Conservation (phyloP, 1,284 basidiomycete genomes). For the Neolentinus lepideus region DNA sequence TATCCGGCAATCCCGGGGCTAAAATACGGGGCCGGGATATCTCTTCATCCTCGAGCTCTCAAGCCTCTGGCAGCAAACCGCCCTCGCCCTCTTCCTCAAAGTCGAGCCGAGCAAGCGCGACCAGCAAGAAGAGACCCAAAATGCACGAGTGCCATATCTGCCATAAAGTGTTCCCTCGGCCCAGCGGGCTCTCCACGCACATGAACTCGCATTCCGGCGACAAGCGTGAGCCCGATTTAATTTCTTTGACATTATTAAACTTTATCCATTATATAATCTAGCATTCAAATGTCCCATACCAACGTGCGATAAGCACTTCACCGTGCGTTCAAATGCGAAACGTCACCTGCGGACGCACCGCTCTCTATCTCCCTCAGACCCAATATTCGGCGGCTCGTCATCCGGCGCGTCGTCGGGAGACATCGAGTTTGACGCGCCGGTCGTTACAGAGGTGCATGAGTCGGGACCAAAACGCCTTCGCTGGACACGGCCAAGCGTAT, state of each 20-base stretch:
- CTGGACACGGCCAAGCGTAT: not conserved
- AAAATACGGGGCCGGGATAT: not conserved
- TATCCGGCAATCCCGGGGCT: not conserved
- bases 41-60: no score
- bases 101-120: not conserved
- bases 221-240: slow-evolving; percentile 37
- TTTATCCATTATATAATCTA: slow-evolving; percentile 14
- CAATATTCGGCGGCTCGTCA: not conserved
- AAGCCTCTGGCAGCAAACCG: not conserved
- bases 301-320: slow-evolving; percentile 45
- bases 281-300: slow-evolving; percentile 43
- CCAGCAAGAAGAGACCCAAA: slow-evolving; percentile 34
- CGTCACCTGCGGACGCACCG: slow-evolving; percentile 29
- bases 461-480: not conserved
- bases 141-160: slow-evolving; percentile 48
- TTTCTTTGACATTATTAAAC: not conserved
- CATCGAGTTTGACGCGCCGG: not conserved
- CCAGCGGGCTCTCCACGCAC: slow-evolving; percentile 56
- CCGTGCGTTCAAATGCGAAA: slow-evolving; percentile 56
- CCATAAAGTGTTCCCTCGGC: slow-evolving; percentile 52
- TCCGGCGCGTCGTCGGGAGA: not conserved
- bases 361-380: not conserved
- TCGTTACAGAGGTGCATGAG: not conserved
- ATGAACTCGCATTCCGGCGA: slow-evolving; percentile 62
- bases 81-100: not conserved